Conservation (phyloP, 257 asterid species). For the Ehretia macrophylla region DNA sequence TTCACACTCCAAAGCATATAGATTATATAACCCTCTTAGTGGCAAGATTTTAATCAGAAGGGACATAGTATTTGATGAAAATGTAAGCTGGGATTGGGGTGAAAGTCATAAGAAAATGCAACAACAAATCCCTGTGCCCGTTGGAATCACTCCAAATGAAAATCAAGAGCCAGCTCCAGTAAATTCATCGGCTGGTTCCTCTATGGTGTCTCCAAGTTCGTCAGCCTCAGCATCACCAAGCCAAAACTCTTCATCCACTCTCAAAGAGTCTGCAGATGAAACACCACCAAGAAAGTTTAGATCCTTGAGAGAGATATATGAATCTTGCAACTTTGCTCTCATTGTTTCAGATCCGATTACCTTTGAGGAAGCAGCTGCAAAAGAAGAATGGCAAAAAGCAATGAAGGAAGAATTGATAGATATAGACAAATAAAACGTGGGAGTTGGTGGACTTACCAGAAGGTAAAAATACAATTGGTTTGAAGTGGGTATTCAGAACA, state of each 20-base stretch:
- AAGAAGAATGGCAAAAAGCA: conserved; percentile 2
- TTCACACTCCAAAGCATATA: conserved; percentile 7
- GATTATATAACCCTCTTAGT: neutral
- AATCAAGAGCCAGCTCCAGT: neutral
- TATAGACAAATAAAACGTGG: neutral
- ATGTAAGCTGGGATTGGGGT: neutral
- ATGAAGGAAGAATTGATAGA: neutral
- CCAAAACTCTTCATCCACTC: neutral
- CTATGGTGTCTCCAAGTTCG: no score
- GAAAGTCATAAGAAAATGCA: neutral
- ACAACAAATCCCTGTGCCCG: neutral
- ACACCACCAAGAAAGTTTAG: no score
- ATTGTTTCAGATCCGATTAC: neutral
- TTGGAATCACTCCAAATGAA: neutral
- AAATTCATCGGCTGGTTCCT: neutral
- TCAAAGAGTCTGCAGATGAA: neutral
- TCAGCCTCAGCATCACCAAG: no score
- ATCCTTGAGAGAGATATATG: neutral
- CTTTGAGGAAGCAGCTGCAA: neutral
- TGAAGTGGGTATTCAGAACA: neutral
- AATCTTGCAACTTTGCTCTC: neutral
- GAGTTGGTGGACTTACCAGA: neutral
- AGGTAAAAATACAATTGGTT: neutral
- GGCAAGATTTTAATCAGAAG: neutral
- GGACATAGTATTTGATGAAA: conserved; percentile 2